These are phyloP conservation scores for Epithele typhae DNA, from an alignment of 768 basidiomycete genomes.

Conservation along the genomic window DNA sequence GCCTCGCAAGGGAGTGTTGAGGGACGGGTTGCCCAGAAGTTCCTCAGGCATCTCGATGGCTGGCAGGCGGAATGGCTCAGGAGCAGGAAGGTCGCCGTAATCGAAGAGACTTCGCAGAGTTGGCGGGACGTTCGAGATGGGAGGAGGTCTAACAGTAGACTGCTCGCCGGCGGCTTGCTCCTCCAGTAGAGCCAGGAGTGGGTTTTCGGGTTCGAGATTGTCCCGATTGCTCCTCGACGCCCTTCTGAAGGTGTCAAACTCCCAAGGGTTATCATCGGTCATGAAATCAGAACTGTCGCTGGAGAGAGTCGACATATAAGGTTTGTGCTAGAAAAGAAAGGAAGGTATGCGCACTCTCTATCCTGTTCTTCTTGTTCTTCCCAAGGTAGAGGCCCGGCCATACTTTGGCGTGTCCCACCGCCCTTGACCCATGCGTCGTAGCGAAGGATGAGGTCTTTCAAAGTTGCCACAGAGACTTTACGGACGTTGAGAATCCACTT, in stretches of 20 bases:
- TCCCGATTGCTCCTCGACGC: slow-evolving; percentile 22
- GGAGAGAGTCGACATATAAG: no score
- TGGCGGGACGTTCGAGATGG: slow-evolving; percentile 57
- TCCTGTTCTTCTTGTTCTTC: slow-evolving; percentile 56
- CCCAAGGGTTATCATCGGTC: slow-evolving; percentile 50
- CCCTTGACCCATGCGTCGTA: slow-evolving; percentile 68
- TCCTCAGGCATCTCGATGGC: slow-evolving; percentile 24
- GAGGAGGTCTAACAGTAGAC: slow-evolving; percentile 47
- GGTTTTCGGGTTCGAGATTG: slow-evolving; percentile 6
- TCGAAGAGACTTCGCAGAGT: slow-evolving; percentile 81
- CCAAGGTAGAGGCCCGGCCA: slow-evolving; percentile 70
- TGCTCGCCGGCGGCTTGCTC: slow-evolving; percentile 27
- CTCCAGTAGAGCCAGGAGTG: slow-evolving; percentile 6
- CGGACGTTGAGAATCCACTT: slow-evolving; percentile 85
- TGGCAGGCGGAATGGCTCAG: slow-evolving; percentile 42
- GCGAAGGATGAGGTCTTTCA: slow-evolving; percentile 79
- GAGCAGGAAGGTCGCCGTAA: slow-evolving; percentile 35
- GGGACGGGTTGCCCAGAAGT: slow-evolving; percentile 9
- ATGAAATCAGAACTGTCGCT: no score
- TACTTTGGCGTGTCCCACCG: slow-evolving; percentile 72
- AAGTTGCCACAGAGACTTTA: slow-evolving; percentile 59
- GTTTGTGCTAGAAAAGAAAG: no score
- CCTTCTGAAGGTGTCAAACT: slow-evolving; percentile 69
- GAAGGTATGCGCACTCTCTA: slow-evolving; percentile 22
- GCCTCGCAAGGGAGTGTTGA: slow-evolving; percentile 31